A percentile compares a stretch with the other conserved stretches of the same genome.
These are phyloP conservation scores for Tylopilus cervinicoccineus DNA, from an alignment of 768 basidiomycete species.

Conservation along the genomic window DNA sequence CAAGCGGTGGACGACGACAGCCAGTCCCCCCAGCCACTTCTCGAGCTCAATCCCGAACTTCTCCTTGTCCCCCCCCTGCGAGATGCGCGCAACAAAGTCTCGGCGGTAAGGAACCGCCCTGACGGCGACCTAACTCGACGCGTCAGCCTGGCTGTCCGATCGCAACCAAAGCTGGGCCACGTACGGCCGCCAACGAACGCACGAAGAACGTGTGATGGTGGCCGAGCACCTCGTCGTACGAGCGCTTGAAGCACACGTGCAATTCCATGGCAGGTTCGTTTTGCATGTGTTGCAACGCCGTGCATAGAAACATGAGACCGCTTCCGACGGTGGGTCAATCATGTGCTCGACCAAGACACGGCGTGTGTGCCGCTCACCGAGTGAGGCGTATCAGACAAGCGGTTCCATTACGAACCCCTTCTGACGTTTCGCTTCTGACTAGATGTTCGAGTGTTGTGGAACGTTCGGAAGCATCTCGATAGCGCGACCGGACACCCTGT, in stretches of 20 bases:
- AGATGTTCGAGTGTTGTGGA: conserved; percentile 61
- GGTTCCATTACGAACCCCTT: conserved; percentile 46
- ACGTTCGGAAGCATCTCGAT: conserved; percentile 37
- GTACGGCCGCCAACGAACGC: conserved; percentile 42
- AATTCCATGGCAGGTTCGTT: conserved; percentile 49
- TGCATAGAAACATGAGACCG: conserved; percentile 64
- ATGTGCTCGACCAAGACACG: conserved; percentile 17
- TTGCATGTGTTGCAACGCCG: conserved; percentile 65
- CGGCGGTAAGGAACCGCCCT: conserved; percentile 58
- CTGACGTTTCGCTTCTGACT: conserved; percentile 47
- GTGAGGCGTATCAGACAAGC: conserved; percentile 62
- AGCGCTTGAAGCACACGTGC: conserved; percentile 63
- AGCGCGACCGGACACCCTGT: conserved; percentile 64
- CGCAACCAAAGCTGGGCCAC: conserved; percentile 7
- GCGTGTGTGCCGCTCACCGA: conserved; percentile 40
- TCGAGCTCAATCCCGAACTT: conserved; percentile 54
- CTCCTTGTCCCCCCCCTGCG: conserved; percentile 59
- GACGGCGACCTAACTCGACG: conserved; percentile 46
- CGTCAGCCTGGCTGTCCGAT: neutral
- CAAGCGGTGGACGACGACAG: conserved; percentile 47
- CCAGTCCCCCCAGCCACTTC: conserved; percentile 63
- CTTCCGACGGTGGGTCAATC: conserved; percentile 32
- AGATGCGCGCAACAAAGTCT: conserved; percentile 60
- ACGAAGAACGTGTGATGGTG: conserved; percentile 68
- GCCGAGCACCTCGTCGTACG: conserved; percentile 64